Conservation (phyloP, 2,329 filamentous ascomycete genomes). For the Pseudogymnoascus sp. region DNA sequence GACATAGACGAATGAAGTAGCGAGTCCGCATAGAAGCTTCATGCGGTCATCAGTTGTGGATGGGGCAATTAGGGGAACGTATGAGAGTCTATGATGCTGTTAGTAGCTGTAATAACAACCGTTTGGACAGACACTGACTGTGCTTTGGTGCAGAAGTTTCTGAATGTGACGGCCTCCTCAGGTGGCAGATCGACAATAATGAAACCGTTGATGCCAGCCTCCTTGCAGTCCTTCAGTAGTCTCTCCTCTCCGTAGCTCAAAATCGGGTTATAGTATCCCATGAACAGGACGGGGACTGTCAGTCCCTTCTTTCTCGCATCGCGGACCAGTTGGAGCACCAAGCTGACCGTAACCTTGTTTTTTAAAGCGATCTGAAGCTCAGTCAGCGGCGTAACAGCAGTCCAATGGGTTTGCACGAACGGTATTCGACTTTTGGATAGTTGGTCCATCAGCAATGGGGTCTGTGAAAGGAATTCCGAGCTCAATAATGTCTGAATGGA, state of each 20-base stretch:
- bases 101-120: slow-evolving; percentile 10
- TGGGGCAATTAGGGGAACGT: slow-evolving; percentile 93
- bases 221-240: slow-evolving; percentile 74
- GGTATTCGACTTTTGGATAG: slow-evolving; percentile 92
- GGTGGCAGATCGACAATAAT: slow-evolving; percentile 94
- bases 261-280: slow-evolving; percentile 98
- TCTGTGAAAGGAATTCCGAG: slow-evolving; percentile 95
- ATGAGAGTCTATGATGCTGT: slow-evolving; percentile 57
- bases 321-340: slow-evolving; percentile 74
- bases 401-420: slow-evolving; percentile 32
- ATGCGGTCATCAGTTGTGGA: slow-evolving; percentile 87
- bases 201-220: slow-evolving; percentile 86
- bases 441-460: slow-evolving; percentile 94
- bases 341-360: slow-evolving; percentile 78
- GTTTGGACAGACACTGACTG: slow-evolving; percentile 41
- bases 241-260: slow-evolving; percentile 89
- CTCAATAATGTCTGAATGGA: slow-evolving; percentile 72
- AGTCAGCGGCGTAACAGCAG: slow-evolving; percentile 14
- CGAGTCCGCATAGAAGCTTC: slow-evolving; percentile 91
- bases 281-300: slow-evolving; percentile 75
- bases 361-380: slow-evolving; percentile 55
- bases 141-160: slow-evolving; percentile 69
- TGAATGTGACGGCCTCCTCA: slow-evolving; percentile 89
- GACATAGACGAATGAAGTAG: slow-evolving; percentile 98
- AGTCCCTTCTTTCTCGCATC: slow-evolving; percentile 70